A percentile compares a stretch with the other conserved stretches of the same genome.
Evolutionary conservation across 2,329 filamentous ascomycete species (phyloP).

Genomic region (Colletotrichum navitas): DNA sequence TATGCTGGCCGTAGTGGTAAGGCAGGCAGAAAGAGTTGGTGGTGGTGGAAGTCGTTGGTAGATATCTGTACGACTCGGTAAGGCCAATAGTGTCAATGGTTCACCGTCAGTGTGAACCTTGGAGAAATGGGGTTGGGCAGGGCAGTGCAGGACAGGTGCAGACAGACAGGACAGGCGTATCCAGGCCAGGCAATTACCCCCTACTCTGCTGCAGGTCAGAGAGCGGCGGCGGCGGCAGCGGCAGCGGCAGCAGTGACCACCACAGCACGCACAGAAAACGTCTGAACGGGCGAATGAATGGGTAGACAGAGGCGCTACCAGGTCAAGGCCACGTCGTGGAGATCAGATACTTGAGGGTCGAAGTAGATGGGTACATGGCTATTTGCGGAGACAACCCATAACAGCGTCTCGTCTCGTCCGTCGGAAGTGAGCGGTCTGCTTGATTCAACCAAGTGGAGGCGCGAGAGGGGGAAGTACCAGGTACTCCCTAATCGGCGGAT

Average conservation of each 20-base stretch:
- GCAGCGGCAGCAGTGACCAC: slow-evolving; percentile 6
- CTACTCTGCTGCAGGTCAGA: slow-evolving; percentile 25
- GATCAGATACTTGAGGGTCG: slow-evolving; percentile 31
- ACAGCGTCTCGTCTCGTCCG: background rate
- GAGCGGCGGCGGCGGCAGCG: slow-evolving; percentile 32
- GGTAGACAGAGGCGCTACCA: slow-evolving; percentile 38
- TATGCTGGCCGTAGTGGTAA: slow-evolving; percentile 22
- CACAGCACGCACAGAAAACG: slow-evolving; percentile 5
- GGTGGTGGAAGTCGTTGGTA: slow-evolving; percentile 21
- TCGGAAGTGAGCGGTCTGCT: slow-evolving; percentile 17
- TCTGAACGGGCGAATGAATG: slow-evolving; percentile 1
- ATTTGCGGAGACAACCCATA: slow-evolving; percentile 25
- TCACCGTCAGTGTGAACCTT: slow-evolving; percentile 17
- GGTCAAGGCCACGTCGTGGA: slow-evolving; percentile 35
- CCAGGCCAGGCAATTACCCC: slow-evolving; percentile 24
- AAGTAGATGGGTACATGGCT: slow-evolving; percentile 28
- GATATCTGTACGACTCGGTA: slow-evolving; percentile 22
- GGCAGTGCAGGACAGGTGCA: slow-evolving; percentile 14
- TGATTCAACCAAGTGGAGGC: slow-evolving; percentile 22
- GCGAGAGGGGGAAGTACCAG: slow-evolving; percentile 19
- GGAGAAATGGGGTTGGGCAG: slow-evolving; percentile 13
- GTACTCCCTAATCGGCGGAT: slow-evolving; percentile 10
- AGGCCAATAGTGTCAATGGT: slow-evolving; percentile 19
- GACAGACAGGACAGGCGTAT: background rate
- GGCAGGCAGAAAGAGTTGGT: slow-evolving; percentile 10